Evolutionary conservation across 805 yeast genomes (phyloP).

Genomic region (Lachancea fermentati): DNA sequence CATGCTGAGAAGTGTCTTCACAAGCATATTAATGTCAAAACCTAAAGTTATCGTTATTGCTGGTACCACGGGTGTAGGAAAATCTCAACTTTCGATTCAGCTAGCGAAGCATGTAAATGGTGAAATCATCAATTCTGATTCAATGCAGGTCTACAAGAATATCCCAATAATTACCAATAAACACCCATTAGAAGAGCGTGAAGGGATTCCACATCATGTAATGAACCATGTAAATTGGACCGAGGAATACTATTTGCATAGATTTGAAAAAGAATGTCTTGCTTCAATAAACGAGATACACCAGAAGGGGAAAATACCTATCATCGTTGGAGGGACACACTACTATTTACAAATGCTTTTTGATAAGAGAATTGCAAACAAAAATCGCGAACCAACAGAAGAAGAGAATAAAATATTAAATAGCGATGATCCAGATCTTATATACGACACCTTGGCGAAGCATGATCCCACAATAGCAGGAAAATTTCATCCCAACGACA

Average conservation of each 20-base stretch:
- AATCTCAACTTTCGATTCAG: slow-evolving; percentile 65
- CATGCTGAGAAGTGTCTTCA: slow-evolving; percentile 1
- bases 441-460: slow-evolving; percentile 40
- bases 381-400: slow-evolving; percentile 17
- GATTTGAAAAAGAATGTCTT: slow-evolving; percentile 70
- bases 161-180: slow-evolving; percentile 81
- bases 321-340: slow-evolving; percentile 93
- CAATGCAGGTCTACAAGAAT: slow-evolving; percentile 88
- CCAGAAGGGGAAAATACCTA: slow-evolving; percentile 66
- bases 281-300: slow-evolving; percentile 59
- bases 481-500: slow-evolving; percentile 90
- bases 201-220: slow-evolving; percentile 76
- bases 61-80: slow-evolving; percentile 97
- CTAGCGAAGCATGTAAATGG: slow-evolving; percentile 74
- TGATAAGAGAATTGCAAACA: slow-evolving; percentile 41
- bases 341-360: slow-evolving; percentile 82
- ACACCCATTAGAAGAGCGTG: slow-evolving; percentile 76
- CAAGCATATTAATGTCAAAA: slow-evolving; percentile 5
- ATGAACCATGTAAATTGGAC: slow-evolving; percentile 80
- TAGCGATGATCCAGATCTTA: slow-evolving; percentile 34
- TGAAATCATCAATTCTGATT: slow-evolving; percentile 91
- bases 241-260: slow-evolving; percentile 74
- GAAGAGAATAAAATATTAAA: slow-evolving; percentile 43
- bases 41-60: slow-evolving; percentile 56
- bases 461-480: slow-evolving; percentile 68